Conservation (phyloP, 495 filamentous ascomycete species). For the Stereocaulon alpinum region DNA sequence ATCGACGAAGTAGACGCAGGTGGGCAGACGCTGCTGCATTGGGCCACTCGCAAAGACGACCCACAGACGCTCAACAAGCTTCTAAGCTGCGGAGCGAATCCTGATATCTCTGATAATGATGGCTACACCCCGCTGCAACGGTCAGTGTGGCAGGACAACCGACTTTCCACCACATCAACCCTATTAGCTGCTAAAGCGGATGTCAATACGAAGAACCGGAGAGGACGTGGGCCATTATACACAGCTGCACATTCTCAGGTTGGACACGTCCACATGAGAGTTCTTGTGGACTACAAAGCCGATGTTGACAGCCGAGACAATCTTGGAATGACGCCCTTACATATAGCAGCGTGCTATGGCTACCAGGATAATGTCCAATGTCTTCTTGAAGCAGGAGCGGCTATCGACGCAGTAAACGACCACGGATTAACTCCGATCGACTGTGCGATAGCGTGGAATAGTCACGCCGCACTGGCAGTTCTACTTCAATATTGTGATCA, state of each 20-base stretch:
- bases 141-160: background rate
- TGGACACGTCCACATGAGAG: background rate
- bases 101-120: background rate
- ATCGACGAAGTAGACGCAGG: background rate
- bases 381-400: background rate
- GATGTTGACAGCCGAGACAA: background rate
- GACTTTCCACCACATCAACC: background rate
- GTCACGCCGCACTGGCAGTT: background rate
- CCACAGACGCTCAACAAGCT: background rate
- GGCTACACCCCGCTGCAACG: background rate
- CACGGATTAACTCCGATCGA: background rate
- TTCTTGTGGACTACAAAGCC: background rate
- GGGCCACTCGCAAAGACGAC: background rate
- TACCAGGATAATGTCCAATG: background rate
- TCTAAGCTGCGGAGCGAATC: conserved; percentile 6
- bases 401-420: background rate
- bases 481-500: background rate
- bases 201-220: background rate
- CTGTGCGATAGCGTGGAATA: background rate
- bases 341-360: background rate
- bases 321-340: background rate
- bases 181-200: conserved; percentile 5
- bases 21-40: conserved; percentile 1
- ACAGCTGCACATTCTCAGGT: background rate
- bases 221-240: background rate